Base-by-base conservation (phyloP, 306 rosid species). In the Vigna angularis region DNA sequence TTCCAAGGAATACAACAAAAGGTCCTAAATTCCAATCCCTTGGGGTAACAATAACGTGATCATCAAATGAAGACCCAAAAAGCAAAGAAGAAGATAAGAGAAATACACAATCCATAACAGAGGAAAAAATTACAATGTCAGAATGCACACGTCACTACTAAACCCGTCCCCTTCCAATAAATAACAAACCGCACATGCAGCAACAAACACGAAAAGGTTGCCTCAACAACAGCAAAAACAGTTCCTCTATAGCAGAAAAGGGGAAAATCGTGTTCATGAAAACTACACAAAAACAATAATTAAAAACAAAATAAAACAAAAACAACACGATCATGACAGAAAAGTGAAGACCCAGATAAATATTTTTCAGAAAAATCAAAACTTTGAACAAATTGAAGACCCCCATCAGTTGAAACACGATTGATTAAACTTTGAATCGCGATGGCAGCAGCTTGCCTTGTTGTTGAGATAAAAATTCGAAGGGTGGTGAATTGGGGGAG, bases 401-500 rank as follows among this genome's bases (percentile, higher is more conserved):
- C 16, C 74, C 78, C 75, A 53, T 13, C 48, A 45, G 9, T 40
- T 12, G 22, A 66, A 28, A 66, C 70, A 16, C 1, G 9, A 36
- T 11, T 2, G 20, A 73, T 18, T 9, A 26, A 42, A 9, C 50
- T 20, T 32, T 18, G 53, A 58, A 68, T 9, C 9, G 55, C 9
- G 55, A 24, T 16, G 38, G 20, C 0, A 38, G 24, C 28, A 48
- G n/a, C 47, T 20, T 76, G 91, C 98, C 92, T 80, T 89, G 62
- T 88, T 88, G 36, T 77, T 78, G 18, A 81, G 78, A 12, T 53
- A 72, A 36, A 80, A 67, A 30, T 76, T 82, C 6, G 86, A 22
- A 70, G 82, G n/a, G 38, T 40, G 81, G 24, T 65, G 65, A 58
- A 83, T 62, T 73, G 85, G 81, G 51, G 95, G 89, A 15, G 88